phyloP scores from a whole-genome alignment of 495 filamentous ascomycete genomes.

The Aspergillus indologenus region DNA sequence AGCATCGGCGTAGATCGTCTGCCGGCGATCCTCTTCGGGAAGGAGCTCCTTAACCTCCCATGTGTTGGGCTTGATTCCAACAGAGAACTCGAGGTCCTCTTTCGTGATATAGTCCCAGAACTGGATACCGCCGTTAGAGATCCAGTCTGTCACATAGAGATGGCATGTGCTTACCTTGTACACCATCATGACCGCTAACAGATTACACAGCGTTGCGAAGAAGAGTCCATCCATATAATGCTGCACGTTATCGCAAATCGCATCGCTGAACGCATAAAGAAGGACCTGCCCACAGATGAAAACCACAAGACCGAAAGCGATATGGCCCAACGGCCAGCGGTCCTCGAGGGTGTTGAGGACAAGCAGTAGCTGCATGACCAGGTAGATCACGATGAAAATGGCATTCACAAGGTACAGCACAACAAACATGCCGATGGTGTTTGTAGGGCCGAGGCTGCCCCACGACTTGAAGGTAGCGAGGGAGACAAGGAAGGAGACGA shows the following conservation, averaged over 20 bases:
- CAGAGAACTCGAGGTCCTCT: slow-evolving; percentile 97
- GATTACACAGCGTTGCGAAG: slow-evolving; percentile 89
- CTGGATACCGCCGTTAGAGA: slow-evolving; percentile 39
- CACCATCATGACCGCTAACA: slow-evolving; percentile 98
- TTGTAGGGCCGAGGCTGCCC: slow-evolving; percentile 80
- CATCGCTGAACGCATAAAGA: slow-evolving; percentile 82
- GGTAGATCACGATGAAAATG: slow-evolving; percentile 78
- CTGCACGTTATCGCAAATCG: slow-evolving; percentile 78
- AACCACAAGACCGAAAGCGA: slow-evolving; percentile 86
- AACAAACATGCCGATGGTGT: slow-evolving; percentile 85
- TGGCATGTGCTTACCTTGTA: slow-evolving; percentile 74
- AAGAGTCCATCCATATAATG: slow-evolving; percentile 96
- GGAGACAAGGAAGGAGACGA: slow-evolving; percentile 80
- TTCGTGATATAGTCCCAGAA: slow-evolving; percentile 99
- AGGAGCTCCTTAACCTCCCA: slow-evolving; percentile 98
- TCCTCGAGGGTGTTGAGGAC: slow-evolving; percentile 90
- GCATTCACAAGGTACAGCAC: slow-evolving; percentile 91
- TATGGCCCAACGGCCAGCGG: slow-evolving; percentile 92
- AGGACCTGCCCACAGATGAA: slow-evolving; percentile 92
- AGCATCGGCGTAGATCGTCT: slow-evolving; percentile 71
- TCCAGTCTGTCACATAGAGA: not conserved
- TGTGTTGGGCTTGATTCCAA: slow-evolving; percentile 89
- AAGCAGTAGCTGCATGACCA: slow-evolving; percentile 83
- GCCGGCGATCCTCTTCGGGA: slow-evolving; percentile 80
- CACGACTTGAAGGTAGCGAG: slow-evolving; percentile 91